phyloP scores from a whole-genome alignment of 2,329 filamentous ascomycete genomes.

The Lizonia empirigonia region DNA sequence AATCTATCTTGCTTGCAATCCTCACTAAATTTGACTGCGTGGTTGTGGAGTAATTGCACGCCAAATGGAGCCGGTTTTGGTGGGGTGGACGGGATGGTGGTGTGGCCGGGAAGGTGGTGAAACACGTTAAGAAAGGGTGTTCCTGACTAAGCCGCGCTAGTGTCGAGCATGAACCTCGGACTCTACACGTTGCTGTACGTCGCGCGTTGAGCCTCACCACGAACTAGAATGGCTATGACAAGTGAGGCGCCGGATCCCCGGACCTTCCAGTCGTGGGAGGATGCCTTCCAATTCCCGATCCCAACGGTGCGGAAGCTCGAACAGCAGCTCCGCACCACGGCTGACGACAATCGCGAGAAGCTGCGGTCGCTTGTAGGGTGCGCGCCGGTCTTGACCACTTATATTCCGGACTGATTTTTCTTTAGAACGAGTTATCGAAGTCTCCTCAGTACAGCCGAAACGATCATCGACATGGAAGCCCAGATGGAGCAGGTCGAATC shows the following conservation, averaged over 20 bases:
- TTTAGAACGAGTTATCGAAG: conserved; percentile 76
- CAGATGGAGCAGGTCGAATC: conserved; percentile 77
- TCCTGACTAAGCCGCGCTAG: conserved; percentile 16
- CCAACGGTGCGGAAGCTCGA: conserved; percentile 67
- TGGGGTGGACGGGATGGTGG: too few relatives aligned
- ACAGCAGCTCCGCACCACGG: conserved; percentile 66
- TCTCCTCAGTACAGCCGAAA: conserved; percentile 87
- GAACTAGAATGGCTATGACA: conserved; percentile 50
- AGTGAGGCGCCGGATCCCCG: conserved; percentile 62
- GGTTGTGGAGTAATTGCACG: too few relatives aligned
- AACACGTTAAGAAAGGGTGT: too few relatives aligned
- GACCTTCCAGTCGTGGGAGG: conserved; percentile 66
- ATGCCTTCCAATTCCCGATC: conserved; percentile 70
- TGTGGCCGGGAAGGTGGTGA: too few relatives aligned
- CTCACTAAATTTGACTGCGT: too few relatives aligned
- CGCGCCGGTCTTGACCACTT: conserved; percentile 20
- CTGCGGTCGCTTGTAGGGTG: conserved; percentile 70
- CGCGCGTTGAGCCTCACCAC: not conserved
- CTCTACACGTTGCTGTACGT: conserved; percentile 12
- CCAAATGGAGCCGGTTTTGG: too few relatives aligned
- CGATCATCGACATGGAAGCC: conserved; percentile 86
- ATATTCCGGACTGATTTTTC: conserved; percentile 3
- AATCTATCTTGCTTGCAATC: too few relatives aligned
- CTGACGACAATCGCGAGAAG: conserved; percentile 68
- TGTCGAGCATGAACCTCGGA: conserved; percentile 12